A percentile compares a stretch with the other conserved stretches of the same genome.
These are phyloP conservation scores for Claviceps arundinis DNA, from an alignment of 2,329 filamentous ascomycete genomes.

Conservation along the genomic window DNA sequence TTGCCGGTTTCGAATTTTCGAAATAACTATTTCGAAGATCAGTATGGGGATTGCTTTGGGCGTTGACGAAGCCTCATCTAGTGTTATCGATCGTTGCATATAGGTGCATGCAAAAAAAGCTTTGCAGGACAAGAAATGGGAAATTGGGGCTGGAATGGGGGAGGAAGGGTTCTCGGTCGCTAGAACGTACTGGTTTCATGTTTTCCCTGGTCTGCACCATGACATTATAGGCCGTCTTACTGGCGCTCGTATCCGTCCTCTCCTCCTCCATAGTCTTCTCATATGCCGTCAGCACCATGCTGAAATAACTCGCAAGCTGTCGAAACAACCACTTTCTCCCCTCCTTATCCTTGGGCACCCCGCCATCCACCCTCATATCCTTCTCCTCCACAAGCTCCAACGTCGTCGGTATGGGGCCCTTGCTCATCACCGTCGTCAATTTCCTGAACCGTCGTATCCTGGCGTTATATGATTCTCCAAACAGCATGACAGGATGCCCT, in stretches of 20 bases:
- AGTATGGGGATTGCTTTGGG: not conserved
- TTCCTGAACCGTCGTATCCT: conserved; percentile 59
- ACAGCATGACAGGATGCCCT: conserved; percentile 61
- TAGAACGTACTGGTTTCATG: conserved; percentile 52
- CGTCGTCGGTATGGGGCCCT: conserved; percentile 78
- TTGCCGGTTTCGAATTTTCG: conserved; percentile 74
- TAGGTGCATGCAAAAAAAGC: not conserved
- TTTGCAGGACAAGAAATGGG: too few relatives aligned
- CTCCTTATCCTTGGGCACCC: conserved; percentile 48
- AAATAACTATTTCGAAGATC: conserved; percentile 45
- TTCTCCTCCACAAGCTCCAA: conserved; percentile 67
- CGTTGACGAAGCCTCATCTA: not conserved
- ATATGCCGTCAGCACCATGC: conserved; percentile 88
- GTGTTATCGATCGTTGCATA: not conserved
- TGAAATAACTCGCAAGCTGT: conserved; percentile 90
- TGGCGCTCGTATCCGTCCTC: conserved; percentile 53
- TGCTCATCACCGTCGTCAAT: conserved; percentile 47
- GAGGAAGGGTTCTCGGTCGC: not conserved
- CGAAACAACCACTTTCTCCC: conserved; percentile 63
- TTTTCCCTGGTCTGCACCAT: conserved; percentile 83
- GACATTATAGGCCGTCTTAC: conserved; percentile 67
- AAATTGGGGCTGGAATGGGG: not conserved
- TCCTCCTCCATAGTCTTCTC: conserved; percentile 60
- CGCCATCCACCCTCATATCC: conserved; percentile 70
- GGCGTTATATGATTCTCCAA: conserved; percentile 65